Evolutionary conservation across 140 eudicot species (phyloP).

Genomic region (Erigeron philadelphicus): DNA sequence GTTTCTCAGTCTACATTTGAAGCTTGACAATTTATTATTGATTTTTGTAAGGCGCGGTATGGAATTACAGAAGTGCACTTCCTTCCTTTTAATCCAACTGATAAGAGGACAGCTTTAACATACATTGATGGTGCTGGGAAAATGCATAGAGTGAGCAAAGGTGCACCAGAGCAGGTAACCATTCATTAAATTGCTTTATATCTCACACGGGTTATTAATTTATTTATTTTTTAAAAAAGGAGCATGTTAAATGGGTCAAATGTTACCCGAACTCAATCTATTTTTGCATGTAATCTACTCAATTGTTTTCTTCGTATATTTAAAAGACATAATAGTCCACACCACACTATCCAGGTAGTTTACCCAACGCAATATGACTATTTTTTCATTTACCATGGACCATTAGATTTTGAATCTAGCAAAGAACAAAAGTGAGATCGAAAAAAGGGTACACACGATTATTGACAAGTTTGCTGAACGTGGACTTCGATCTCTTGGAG

Average conservation of each 20-base stretch:
- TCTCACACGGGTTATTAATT: not conserved
- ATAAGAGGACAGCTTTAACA: constrained; percentile 66
- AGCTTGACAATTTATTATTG: constrained; percentile 13
- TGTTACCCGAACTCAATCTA: not conserved
- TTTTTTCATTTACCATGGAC: constrained; percentile 9
- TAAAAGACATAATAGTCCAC: not conserved
- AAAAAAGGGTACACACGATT: constrained; percentile 44
- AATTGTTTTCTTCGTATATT: too few species aligned
- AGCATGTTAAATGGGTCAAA: not conserved
- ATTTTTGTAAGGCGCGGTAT: constrained; percentile 44
- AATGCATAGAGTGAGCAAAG: constrained; percentile 79
- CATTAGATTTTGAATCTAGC: constrained; percentile 47
- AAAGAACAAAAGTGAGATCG: constrained; percentile 39
- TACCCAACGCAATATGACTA: not conserved
- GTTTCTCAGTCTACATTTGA: not conserved
- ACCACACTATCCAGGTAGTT: not conserved
- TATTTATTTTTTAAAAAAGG: too few species aligned
- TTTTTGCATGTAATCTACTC: not conserved
- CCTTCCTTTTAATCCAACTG: constrained; percentile 75
- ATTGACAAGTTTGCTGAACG: constrained; percentile 69
- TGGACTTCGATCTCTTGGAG: constrained; percentile 69
- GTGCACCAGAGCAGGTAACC: constrained; percentile 75
- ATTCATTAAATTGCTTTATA: not conserved
- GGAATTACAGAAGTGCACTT: constrained; percentile 68
- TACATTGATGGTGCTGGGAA: constrained; percentile 56